These are phyloP conservation scores for Psilocybe cubensis DNA, from an alignment of 768 basidiomycete species.

Conservation along the genomic window DNA sequence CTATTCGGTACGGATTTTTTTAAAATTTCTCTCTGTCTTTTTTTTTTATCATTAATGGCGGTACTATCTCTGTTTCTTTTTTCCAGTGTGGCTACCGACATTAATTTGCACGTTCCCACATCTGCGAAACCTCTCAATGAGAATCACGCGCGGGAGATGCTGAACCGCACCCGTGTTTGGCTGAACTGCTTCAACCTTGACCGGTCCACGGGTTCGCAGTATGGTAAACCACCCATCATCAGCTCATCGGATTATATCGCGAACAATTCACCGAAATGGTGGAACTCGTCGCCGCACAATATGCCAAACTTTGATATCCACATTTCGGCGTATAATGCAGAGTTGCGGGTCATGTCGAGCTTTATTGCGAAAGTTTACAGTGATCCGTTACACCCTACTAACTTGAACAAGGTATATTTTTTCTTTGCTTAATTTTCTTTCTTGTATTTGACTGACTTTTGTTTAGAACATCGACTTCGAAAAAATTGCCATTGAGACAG, in stretches of 20 bases:
- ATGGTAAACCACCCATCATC: slow-evolving; percentile 87
- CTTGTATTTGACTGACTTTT: not conserved
- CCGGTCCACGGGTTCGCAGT: slow-evolving; percentile 85
- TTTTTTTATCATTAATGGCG: slow-evolving; percentile 10
- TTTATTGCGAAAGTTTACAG: slow-evolving; percentile 72
- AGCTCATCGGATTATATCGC: slow-evolving; percentile 78
- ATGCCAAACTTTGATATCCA: slow-evolving; percentile 81
- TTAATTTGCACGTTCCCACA: slow-evolving; percentile 83
- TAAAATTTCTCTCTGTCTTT: too few relatives aligned
- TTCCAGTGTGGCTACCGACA: slow-evolving; percentile 80
- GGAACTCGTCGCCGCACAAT: slow-evolving; percentile 68
- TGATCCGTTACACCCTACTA: slow-evolving; percentile 73
- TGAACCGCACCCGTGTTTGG: slow-evolving; percentile 91
- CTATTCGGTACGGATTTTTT: slow-evolving; percentile 65
- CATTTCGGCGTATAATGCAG: slow-evolving; percentile 75
- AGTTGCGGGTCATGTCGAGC: slow-evolving; percentile 62
- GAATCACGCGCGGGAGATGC: slow-evolving; percentile 80
- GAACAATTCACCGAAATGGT: slow-evolving; percentile 71
- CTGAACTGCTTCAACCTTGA: slow-evolving; percentile 91
- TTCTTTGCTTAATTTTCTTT: not conserved
- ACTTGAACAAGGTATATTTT: slow-evolving; percentile 67
- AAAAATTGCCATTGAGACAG: slow-evolving; percentile 62
- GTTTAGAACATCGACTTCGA: slow-evolving; percentile 66
- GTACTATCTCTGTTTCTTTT: slow-evolving; percentile 7
- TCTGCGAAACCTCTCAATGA: slow-evolving; percentile 79